phyloP scores from a whole-genome alignment of 75 land plant genomes.

The Cryptomeria japonica region DNA sequence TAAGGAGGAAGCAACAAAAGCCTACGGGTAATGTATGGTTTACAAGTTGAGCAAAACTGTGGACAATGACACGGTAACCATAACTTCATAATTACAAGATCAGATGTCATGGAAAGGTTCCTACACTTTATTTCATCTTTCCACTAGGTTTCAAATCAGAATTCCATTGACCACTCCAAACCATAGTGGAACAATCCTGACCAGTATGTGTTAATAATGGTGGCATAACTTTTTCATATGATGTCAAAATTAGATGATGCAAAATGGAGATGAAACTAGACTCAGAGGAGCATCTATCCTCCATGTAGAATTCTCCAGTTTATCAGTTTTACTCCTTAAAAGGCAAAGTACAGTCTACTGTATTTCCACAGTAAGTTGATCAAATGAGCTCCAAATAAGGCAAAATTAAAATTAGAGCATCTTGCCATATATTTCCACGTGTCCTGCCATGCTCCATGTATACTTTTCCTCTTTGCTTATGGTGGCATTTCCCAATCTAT shows the following conservation, averaged over 20 bases:
- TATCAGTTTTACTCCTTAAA: background rate
- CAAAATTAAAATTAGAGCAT: background rate
- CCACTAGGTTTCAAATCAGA: background rate
- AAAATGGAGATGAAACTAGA: background rate
- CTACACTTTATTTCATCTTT: background rate
- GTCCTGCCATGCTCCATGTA: too few species aligned
- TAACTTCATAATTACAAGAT: background rate
- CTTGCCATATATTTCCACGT: background rate
- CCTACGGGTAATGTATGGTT: too few species aligned
- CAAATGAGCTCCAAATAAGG: background rate
- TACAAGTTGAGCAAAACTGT: too few species aligned
- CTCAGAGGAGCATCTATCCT: background rate
- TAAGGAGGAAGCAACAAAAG: too few species aligned
- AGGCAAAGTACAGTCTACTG: background rate
- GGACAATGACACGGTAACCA: background rate
- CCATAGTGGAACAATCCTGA: background rate
- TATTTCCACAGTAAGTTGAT: background rate
- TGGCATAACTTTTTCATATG: background rate
- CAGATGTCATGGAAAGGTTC: background rate
- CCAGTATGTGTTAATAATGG: background rate
- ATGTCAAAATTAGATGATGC: background rate
- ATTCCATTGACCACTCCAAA: background rate
- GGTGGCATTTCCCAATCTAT: background rate
- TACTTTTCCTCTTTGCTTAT: background rate
- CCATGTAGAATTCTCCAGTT: background rate